phyloP scores from a whole-genome alignment of 169 alveolate genomes.

The Eimeria necatrix region DNA sequence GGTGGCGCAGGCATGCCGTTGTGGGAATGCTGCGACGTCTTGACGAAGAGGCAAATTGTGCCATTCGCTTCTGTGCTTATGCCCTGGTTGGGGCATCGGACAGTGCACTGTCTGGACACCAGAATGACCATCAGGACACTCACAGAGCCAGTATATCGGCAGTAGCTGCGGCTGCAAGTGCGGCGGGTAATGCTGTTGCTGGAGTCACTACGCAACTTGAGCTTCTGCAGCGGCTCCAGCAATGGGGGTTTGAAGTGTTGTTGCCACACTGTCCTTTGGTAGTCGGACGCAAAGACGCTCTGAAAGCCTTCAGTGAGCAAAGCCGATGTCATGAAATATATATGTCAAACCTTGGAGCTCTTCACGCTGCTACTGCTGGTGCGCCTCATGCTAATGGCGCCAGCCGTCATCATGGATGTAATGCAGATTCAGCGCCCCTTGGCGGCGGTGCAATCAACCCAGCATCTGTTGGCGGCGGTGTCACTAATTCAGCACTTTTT shows the following conservation, averaged over 20 bases:
- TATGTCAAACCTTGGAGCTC: not conserved
- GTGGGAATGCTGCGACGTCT: slow-evolving; percentile 54
- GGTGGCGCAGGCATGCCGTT: slow-evolving; percentile 43
- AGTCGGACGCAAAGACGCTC: not conserved
- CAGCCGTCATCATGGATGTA: not conserved
- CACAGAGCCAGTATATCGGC: not conserved
- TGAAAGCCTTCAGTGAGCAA: not conserved
- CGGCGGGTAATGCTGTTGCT: slow-evolving; percentile 44
- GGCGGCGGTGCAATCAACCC: not conserved
- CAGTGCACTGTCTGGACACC: not conserved
- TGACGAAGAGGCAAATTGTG: not conserved
- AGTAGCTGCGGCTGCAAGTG: not conserved
- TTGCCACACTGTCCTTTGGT: not conserved
- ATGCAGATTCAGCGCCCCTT: not conserved
- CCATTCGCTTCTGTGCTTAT: slow-evolving; percentile 34
- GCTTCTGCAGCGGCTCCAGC: slow-evolving; percentile 61
- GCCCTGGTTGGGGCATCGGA: slow-evolving; percentile 18
- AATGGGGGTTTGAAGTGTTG: slow-evolving; percentile 42
- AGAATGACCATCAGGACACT: not conserved
- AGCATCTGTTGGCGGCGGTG: not conserved
- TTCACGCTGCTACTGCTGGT: not conserved
- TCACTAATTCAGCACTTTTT: not conserved
- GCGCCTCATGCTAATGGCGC: not conserved
- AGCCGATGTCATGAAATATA: not conserved
- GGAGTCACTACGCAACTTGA: slow-evolving; percentile 46